phyloP scores from a whole-genome alignment of 2,329 filamentous ascomycete species.

The Phaeosphaeriaceae sp. region DNA sequence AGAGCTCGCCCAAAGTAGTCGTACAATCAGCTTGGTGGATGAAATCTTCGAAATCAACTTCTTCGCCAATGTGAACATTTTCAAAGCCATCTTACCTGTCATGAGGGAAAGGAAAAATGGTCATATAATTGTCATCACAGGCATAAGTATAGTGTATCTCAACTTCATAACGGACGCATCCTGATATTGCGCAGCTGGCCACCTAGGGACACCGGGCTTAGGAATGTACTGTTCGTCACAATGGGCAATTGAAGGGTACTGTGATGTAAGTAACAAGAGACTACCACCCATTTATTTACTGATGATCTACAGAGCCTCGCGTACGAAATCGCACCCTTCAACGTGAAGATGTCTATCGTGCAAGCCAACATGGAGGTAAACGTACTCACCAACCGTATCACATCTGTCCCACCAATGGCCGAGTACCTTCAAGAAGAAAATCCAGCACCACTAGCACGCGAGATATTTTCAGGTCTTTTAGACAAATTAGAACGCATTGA shows the following conservation, averaged over 20 bases:
- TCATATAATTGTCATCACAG: conserved; percentile 88
- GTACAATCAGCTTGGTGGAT: conserved; percentile 78
- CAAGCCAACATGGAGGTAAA: conserved; percentile 94
- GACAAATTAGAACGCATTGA: conserved; percentile 73
- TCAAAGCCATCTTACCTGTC: conserved; percentile 82
- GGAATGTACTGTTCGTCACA: conserved; percentile 90
- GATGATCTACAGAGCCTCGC: conserved; percentile 67
- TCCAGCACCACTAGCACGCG: conserved; percentile 79
- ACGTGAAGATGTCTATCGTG: conserved; percentile 93
- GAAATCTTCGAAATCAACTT: conserved; percentile 96
- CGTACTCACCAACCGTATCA: conserved; percentile 84
- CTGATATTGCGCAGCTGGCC: conserved; percentile 64
- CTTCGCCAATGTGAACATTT: conserved; percentile 95
- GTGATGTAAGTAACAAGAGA: conserved; percentile 64
- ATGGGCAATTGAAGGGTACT: conserved; percentile 95
- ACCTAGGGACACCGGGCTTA: conserved; percentile 90
- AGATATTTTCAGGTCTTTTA: conserved; percentile 80
- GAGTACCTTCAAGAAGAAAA: conserved; percentile 73
- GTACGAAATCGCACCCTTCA: conserved; percentile 95
- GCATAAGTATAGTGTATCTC: conserved; percentile 65
- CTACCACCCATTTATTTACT: background rate
- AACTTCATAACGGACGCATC: background rate
- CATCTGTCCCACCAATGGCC: conserved; percentile 78
- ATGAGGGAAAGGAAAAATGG: conserved; percentile 82
- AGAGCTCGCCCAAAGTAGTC: conserved; percentile 76